phyloP scores from a whole-genome alignment of 139 green algal species.

The Chlorella sp. region DNA sequence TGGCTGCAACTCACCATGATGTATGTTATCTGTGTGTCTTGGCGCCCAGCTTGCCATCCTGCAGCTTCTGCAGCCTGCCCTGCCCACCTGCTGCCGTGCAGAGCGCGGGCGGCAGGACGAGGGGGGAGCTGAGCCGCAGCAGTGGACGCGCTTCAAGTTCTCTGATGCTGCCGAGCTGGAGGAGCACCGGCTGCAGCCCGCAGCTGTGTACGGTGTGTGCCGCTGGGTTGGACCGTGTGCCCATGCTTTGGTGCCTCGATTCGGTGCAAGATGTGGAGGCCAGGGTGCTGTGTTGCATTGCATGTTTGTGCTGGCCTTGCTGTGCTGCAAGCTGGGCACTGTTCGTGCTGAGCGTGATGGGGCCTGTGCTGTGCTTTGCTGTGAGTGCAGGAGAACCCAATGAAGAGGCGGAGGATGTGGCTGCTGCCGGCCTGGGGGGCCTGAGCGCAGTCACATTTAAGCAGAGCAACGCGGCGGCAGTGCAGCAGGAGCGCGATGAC shows the following conservation, averaged over 20 bases:
- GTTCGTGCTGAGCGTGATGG: no score
- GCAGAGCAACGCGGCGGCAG: slow-evolving; percentile 22
- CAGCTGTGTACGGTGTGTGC: no score
- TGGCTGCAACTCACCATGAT: no score
- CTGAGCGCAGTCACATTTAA: background rate
- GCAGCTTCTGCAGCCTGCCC: background rate
- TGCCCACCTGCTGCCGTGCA: no score
- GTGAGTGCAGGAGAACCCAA: background rate
- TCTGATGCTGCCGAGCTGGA: slow-evolving; percentile 14
- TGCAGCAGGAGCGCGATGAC: slow-evolving; percentile 20
- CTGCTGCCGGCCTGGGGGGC: background rate
- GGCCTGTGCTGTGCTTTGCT: no score
- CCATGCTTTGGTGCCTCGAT: no score
- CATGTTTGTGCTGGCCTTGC: no score
- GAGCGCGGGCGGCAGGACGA: background rate
- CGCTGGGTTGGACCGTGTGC: no score
- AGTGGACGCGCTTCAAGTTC: slow-evolving; percentile 22
- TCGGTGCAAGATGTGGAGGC: no score
- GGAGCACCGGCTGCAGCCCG: background rate
- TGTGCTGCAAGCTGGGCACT: no score
- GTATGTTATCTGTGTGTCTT: background rate
- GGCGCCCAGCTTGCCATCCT: background rate
- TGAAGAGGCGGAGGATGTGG: background rate
- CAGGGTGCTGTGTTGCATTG: no score
- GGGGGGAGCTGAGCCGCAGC: background rate